These are phyloP conservation scores for Hansenula lynferdii DNA, from an alignment of 1,139 yeast species.

Conservation along the genomic window DNA sequence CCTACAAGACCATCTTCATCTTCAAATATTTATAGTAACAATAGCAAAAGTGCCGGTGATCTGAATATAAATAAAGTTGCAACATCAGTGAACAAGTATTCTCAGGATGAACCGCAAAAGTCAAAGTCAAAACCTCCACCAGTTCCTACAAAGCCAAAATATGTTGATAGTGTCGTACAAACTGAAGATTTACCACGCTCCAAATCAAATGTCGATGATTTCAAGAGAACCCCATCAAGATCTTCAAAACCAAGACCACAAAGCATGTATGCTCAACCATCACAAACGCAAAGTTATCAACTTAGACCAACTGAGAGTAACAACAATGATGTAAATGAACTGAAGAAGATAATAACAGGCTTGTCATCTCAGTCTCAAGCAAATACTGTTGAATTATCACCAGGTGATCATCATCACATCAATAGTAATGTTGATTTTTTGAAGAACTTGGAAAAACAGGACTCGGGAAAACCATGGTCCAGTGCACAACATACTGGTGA, in stretches of 20 bases:
- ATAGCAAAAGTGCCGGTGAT: not conserved
- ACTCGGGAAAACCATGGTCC: constrained; percentile 36
- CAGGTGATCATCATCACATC: constrained; percentile 23
- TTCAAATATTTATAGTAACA: constrained; percentile 4
- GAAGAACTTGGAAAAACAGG: constrained; percentile 40
- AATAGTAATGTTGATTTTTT: constrained; percentile 56
- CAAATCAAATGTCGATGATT: not conserved
- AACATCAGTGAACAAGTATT: no score
- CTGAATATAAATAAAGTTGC: not conserved
- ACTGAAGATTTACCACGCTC: constrained; percentile 9
- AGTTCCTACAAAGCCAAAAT: constrained; percentile 14
- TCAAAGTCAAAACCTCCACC: constrained; percentile 6
- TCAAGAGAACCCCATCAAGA: constrained; percentile 1
- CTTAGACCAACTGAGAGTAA: not conserved
- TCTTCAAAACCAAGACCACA: constrained; percentile 13
- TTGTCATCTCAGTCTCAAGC: constrained; percentile 20
- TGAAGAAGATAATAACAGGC: constrained; percentile 26
- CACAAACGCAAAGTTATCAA: constrained; percentile 9
- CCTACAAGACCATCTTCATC: constrained; percentile 15
- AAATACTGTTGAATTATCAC: constrained; percentile 29
- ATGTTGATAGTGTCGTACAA: constrained; percentile 22
- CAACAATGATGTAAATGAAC: constrained; percentile 8
- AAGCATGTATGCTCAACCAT: constrained; percentile 16
- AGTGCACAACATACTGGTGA: constrained; percentile 86
- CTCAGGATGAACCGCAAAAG: no score